Evolutionary conservation across 768 basidiomycete species (phyloP).

Genomic region (Suillus clintonianus): DNA sequence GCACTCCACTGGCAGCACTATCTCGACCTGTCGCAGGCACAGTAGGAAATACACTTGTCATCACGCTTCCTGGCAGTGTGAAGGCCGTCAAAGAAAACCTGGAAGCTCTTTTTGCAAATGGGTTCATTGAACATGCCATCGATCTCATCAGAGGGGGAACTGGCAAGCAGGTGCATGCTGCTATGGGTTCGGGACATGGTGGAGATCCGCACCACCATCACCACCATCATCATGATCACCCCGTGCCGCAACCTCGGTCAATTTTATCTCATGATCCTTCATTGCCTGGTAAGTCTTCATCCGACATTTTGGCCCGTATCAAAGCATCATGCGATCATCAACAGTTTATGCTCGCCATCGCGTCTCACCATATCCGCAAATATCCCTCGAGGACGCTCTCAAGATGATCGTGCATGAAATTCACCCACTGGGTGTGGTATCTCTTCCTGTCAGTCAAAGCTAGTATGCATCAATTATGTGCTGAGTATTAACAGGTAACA

Average conservation of each 20-base stretch:
- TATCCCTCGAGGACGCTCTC: conserved; percentile 69
- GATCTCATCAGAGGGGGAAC: conserved; percentile 71
- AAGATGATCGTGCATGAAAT: conserved; percentile 52
- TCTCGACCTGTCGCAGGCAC: conserved; percentile 84
- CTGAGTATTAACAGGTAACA: conserved; percentile 49
- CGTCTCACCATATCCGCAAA: conserved; percentile 73
- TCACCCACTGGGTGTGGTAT: conserved; percentile 39
- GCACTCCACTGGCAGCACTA: conserved; percentile 80
- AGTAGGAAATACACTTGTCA: conserved; percentile 61
- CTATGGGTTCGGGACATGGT: conserved; percentile 38
- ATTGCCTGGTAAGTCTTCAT: conserved; percentile 52
- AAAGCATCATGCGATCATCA: neutral
- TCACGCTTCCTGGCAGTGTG: conserved; percentile 83
- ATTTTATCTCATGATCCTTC: conserved; percentile 70
- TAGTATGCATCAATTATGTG: neutral
- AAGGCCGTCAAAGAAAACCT: conserved; percentile 85
- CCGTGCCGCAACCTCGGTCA: conserved; percentile 55
- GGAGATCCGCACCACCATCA: conserved; percentile 36
- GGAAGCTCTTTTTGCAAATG: conserved; percentile 55
- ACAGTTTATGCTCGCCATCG: conserved; percentile 72
- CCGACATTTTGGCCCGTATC: neutral
- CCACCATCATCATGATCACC: conserved; percentile 43
- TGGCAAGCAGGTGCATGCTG: conserved; percentile 58
- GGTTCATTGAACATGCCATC: conserved; percentile 68
- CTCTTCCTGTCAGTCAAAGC: conserved; percentile 42